Base-by-base conservation (phyloP, 1,284 basidiomycete species). In the Gomphus sp. region DNA sequence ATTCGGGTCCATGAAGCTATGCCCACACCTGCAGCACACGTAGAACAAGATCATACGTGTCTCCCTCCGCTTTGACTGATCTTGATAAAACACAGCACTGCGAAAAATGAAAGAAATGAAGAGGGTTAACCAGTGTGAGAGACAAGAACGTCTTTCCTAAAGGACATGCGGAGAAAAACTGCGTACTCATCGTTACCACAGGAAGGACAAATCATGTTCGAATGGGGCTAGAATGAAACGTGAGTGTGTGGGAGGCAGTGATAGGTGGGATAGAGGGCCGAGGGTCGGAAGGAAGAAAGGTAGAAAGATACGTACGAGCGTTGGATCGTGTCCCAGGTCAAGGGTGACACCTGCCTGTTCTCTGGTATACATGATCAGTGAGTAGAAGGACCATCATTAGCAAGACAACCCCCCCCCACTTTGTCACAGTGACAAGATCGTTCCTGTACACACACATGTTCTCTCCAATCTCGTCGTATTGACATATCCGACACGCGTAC, bases 361-460 rank as follows among this genome's bases (percentile, higher is more conserved):
- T 74, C 93, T 97, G 66, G 28, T 54, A 49, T 45, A 56, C 62
- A 55, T 50, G 47, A 34, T 61, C 39, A 62, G 55, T 51, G 55
- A 37, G 36, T 37, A 9, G 36, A 45, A 43, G 47, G 39, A 43
- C 2, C 7, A n/a, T n/a, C 3, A 3, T 8, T n/a, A 10, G 16
- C 22, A n/a, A 25, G 39, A 9, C 39, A n/a, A 22, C 22, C 22
- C 9, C 47, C 47, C 80, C 89, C 68, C 71, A 96, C 94, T 92
- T 94, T 66, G 89, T 93, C 31, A 96, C 88, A 0, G 91, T 96
- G 68, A 98, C 76, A 74, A 98, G 73, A 74, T 98, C 96, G 64
- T 99, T 97, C 67, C 87, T 79, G 71, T 96, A 99, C 10, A 98
- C 94, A 65, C 91, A 88, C 66, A 87, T 88, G 72, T 93, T 92